Evolutionary conservation across 345 rosid species (phyloP).

Genomic region (Eutrema heterophyllum): DNA sequence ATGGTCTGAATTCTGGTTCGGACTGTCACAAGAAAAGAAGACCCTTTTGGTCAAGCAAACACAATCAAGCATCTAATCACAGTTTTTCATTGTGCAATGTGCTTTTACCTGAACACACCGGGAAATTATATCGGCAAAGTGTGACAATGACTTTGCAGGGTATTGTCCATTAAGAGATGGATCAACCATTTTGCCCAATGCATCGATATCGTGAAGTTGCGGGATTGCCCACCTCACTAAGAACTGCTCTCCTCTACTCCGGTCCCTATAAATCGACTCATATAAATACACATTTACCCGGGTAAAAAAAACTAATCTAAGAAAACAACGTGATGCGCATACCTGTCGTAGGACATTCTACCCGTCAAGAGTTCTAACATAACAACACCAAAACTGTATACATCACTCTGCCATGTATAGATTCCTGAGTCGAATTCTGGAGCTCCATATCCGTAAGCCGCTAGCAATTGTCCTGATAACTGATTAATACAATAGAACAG

Average conservation of each 20-base stretch:
- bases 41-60: not conserved
- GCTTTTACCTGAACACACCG: slow-evolving; percentile 88
- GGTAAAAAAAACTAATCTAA: not conserved
- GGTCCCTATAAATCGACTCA: slow-evolving; percentile 38
- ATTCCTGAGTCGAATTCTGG: slow-evolving; percentile 95
- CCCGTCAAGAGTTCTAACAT: slow-evolving; percentile 98
- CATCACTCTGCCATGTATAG: slow-evolving; percentile 84
- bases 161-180: slow-evolving; percentile 74
- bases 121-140: slow-evolving; percentile 87
- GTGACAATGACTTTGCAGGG: slow-evolving; percentile 83
- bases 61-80: not conserved
- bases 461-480: slow-evolving; percentile 84
- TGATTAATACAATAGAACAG: slow-evolving; percentile 35
- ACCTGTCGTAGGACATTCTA: slow-evolving; percentile 85
- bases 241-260: slow-evolving; percentile 79
- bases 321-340: not conserved
- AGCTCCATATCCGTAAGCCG: slow-evolving; percentile 89
- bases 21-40: slow-evolving; percentile 41
- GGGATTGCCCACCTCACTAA: slow-evolving; percentile 97
- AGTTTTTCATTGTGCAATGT: not conserved
- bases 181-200: slow-evolving; percentile 94
- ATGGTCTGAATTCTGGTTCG: slow-evolving; percentile 79
- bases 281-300: not conserved
- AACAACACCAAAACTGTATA: slow-evolving; percentile 94
- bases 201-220: slow-evolving; percentile 90